Percentiles rank a stretch among this genome's conserved stretches.
phyloP scores from a whole-genome alignment of 495 filamentous ascomycete species.

The Bacidia rubella region DNA sequence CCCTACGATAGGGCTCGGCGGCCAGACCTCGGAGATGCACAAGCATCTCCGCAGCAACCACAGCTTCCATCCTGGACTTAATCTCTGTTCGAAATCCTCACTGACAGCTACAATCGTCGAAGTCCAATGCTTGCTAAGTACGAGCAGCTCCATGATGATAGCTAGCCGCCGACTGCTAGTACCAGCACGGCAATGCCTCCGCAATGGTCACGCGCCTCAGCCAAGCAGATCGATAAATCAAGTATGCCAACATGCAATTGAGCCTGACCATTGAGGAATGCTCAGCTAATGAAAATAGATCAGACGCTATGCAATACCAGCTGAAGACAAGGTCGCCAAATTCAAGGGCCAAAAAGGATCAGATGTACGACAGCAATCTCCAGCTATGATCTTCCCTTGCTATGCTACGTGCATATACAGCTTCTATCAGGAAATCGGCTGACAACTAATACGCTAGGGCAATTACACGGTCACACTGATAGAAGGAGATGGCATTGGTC shows the following conservation, averaged over 20 bases:
- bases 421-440: neutral
- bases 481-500: slow-evolving; percentile 96
- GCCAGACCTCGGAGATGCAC: neutral
- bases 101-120: neutral
- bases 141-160: slow-evolving; percentile 31
- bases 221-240: slow-evolving; percentile 37
- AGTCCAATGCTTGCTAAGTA: neutral
- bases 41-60: neutral
- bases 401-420: no score
- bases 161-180: slow-evolving; percentile 42
- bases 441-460: slow-evolving; percentile 40
- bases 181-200: slow-evolving; percentile 44
- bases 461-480: slow-evolving; percentile 93
- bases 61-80: no score
- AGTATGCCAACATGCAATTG: slow-evolving; percentile 26
- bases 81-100: no score
- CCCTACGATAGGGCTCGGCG: neutral
- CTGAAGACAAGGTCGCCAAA: slow-evolving; percentile 68
- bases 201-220: slow-evolving; percentile 33
- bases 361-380: slow-evolving; percentile 47
- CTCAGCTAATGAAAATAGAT: no score
- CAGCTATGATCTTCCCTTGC: no score
- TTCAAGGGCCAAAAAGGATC: slow-evolving; percentile 81
- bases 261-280: no score
- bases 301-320: slow-evolving; percentile 36